Base-by-base conservation (phyloP, 768 basidiomycete genomes). In the Suillus alpinus region DNA sequence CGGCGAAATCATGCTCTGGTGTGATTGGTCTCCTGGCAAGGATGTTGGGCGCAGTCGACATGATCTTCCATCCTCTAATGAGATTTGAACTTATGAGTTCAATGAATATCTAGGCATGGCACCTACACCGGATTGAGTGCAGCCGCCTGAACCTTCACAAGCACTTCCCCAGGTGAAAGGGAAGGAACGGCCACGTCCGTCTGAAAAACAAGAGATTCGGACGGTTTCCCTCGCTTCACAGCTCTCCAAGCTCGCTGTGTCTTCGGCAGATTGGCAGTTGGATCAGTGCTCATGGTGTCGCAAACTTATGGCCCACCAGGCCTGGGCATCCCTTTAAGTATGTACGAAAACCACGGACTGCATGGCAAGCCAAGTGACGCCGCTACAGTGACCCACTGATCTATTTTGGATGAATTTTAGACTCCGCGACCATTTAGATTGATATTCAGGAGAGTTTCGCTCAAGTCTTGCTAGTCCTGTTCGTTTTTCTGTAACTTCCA, bases 101-200 rank as follows among this genome's bases (percentile, higher is more conserved):
- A 20, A 23, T n/a, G 18, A n/a, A 36, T 23, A n/a, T 36, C 47
- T n/a, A 41, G 58, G 32, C 0, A 34, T 51, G 43, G 44, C 39
- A 67, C 81, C 62, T 69, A 88, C 85, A 86, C 78, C 1, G 89
- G 89, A 66, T 93, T 93, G 44, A 92, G 75, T 0, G 87, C 86
- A 0, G 80, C 81, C 10, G 84, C 81, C 26, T 75, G 72, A 3
- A 86, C 77, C 59, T 78, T 77, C 55, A 88, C 76, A 14, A 86
- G 77, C 13, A 88, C 75, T 62, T 83, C 73, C 4, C 77, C 80
- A 18, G 64, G 53, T 13, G 67, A 62, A 0, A 82, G 74, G 12
- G 73, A 69, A 1, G 80, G 73, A 7, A 77, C 67, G 0, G 73
- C 66, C 2, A 66, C 61, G 51, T 76, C 71, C 0, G 62, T 39